Conservation (phyloP, 192 early-diverging fungal species). For the Chytriomyces sp. region DNA sequence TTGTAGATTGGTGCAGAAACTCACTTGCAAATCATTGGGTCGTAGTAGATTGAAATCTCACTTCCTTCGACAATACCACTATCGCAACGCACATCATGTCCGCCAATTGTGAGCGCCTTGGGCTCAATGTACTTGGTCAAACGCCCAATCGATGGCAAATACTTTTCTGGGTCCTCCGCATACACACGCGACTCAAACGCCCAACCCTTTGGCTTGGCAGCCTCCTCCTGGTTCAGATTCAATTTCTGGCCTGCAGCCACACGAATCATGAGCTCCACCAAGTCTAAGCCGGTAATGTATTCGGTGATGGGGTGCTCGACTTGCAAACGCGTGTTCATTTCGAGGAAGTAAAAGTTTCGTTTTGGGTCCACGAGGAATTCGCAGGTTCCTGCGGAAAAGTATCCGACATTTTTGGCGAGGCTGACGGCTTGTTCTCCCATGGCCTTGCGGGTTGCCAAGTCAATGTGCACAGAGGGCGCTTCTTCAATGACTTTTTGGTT, state of each 20-base stretch:
- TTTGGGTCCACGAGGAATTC: conserved; percentile 89
- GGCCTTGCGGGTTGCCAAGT: conserved; percentile 45
- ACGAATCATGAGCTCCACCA: conserved; percentile 96
- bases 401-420: conserved; percentile 66
- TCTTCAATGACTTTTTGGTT: conserved; percentile 99
- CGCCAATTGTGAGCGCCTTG: conserved; percentile 29
- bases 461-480: conserved; percentile 74
- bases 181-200: conserved; percentile 95
- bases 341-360: conserved; percentile 94
- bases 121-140: conserved; percentile 88
- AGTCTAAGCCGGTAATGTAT: conserved; percentile 88
- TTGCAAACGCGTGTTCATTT: conserved; percentile 97
- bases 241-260: conserved; percentile 82
- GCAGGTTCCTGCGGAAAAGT: conserved; percentile 97
- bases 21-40: conserved; percentile 83
- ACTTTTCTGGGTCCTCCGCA: conserved; percentile 93
- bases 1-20: not conserved
- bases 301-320: conserved; percentile 99
- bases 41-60: conserved; percentile 96
- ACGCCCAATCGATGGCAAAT: conserved; percentile 89
- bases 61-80: conserved; percentile 89
- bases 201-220: conserved; percentile 81
- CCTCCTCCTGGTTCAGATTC: conserved; percentile 72
- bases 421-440: conserved; percentile 65
- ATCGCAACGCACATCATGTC: conserved; percentile 83